Percentiles rank a stretch among this genome's conserved stretches.
Conservation (phyloP, 768 basidiomycete genomes). For the Lactarius psammicola region DNA sequence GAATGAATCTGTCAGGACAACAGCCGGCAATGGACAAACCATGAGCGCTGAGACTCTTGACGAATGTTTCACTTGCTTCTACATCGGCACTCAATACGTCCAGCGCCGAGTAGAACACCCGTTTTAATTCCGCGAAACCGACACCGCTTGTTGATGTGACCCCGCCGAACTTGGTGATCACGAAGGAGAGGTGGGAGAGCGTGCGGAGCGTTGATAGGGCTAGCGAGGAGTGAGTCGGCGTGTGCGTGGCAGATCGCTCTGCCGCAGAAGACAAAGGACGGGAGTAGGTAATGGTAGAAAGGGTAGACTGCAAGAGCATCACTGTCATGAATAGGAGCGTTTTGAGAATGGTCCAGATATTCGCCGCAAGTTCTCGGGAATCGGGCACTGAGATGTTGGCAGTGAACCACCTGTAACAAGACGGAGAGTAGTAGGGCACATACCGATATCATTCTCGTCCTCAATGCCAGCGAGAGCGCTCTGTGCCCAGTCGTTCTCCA, state of each 20-base stretch:
- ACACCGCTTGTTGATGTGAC: conserved; percentile 51
- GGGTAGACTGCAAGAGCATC: conserved; percentile 63
- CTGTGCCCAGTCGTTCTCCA: conserved; percentile 35
- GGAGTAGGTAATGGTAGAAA: conserved; percentile 52
- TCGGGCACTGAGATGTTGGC: conserved; percentile 39
- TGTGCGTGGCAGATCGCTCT: background rate
- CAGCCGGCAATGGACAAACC: conserved; percentile 5
- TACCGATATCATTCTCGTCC: conserved; percentile 37
- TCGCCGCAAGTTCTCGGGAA: conserved; percentile 45
- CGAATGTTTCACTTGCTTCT: conserved; percentile 41
- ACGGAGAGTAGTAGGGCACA: background rate
- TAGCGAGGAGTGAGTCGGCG: conserved; percentile 44
- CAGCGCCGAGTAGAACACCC: conserved; percentile 71
- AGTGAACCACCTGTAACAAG: background rate
- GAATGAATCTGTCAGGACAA: background rate
- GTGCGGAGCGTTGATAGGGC: conserved; percentile 55
- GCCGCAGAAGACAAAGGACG: conserved; percentile 10
- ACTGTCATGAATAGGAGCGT: conserved; percentile 71
- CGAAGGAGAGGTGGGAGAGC: conserved; percentile 68
- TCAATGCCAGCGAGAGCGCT: conserved; percentile 32
- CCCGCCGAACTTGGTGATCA: conserved; percentile 79
- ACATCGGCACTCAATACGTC: conserved; percentile 59
- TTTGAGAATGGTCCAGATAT: conserved; percentile 68
- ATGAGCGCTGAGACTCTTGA: conserved; percentile 36
- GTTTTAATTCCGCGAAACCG: conserved; percentile 70